A percentile compares a stretch with the other conserved stretches of the same genome.
phyloP scores from a whole-genome alignment of 2,329 filamentous ascomycete species.

The Knoxdaviesia proteae region DNA sequence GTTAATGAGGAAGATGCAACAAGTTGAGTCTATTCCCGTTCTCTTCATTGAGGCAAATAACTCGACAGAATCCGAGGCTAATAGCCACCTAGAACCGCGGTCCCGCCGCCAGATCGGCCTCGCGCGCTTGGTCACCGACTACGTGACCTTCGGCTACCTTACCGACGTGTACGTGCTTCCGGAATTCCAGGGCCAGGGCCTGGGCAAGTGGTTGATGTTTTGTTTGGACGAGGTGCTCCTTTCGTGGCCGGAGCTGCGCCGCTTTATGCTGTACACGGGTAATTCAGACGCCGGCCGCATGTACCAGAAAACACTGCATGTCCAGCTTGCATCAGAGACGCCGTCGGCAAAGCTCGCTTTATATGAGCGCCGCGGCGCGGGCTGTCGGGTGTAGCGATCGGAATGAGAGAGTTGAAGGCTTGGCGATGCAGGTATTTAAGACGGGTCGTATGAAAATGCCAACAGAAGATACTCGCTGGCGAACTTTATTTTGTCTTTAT shows the following conservation, averaged over 20 bases:
- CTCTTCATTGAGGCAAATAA: too few species aligned
- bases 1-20: too few species aligned
- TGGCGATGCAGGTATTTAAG: not conserved
- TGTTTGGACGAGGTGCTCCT: constrained; percentile 35
- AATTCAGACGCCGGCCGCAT: constrained; percentile 13
- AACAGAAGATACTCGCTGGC: not conserved
- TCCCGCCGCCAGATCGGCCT: constrained; percentile 18
- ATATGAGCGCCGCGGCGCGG: constrained; percentile 19
- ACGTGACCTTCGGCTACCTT: constrained; percentile 43
- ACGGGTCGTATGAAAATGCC: too few species aligned
- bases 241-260: constrained; percentile 36
- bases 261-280: constrained; percentile 32
- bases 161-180: constrained; percentile 47
- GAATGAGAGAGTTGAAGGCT: not conserved
- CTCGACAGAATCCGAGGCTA: constrained; percentile 15
- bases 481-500: constrained; percentile 9
- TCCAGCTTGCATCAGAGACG: constrained; percentile 21
- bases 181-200: constrained; percentile 36
- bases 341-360: constrained; percentile 18
- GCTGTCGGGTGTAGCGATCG: constrained; percentile 3
- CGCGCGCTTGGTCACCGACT: constrained; percentile 44
- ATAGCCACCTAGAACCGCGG: constrained; percentile 9
- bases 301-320: constrained; percentile 26
- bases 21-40: too few species aligned
- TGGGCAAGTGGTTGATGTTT: constrained; percentile 44